Evolutionary conservation across 1,284 basidiomycete genomes (phyloP).

Genomic region (Fistulinella cinereoalba): DNA sequence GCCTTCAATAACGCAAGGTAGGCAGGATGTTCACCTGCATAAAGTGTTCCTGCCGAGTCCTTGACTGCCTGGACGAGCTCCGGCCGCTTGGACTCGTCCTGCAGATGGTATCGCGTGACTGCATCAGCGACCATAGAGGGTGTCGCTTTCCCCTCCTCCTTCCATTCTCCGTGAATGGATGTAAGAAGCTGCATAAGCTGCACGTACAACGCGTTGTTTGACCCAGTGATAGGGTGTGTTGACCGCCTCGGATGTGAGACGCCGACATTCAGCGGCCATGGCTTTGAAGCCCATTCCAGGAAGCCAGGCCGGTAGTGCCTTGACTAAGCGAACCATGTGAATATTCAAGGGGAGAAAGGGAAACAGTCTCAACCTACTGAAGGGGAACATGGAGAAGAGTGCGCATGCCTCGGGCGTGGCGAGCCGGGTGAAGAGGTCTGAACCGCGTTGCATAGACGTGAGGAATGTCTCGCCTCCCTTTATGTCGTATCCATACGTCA

Average conservation of each 20-base stretch:
- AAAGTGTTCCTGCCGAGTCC: constrained; percentile 12
- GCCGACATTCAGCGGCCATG: constrained; percentile 8
- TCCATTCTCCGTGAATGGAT: background rate
- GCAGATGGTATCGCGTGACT: constrained; percentile 8
- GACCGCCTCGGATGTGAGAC: constrained; percentile 6
- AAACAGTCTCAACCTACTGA: constrained; percentile 7
- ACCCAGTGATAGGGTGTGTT: constrained; percentile 15
- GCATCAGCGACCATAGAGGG: constrained; percentile 21
- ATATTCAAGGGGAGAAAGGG: background rate
- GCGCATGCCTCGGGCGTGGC: constrained; percentile 2
- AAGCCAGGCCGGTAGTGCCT: constrained; percentile 9
- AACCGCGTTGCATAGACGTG: constrained; percentile 12
- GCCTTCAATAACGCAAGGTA: background rate
- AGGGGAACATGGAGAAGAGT: constrained; percentile 10
- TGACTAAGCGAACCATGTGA: constrained; percentile 8
- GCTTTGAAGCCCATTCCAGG: constrained; percentile 17
- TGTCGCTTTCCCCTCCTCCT: constrained; percentile 15
- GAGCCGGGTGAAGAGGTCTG: background rate
- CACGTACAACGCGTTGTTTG: constrained; percentile 13
- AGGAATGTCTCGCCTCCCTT: constrained; percentile 6
- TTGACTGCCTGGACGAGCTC: constrained; percentile 12
- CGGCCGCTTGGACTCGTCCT: constrained; percentile 4
- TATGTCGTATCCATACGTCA: constrained; percentile 19
- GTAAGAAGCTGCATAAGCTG: background rate
- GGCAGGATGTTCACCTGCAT: constrained; percentile 24